These are phyloP conservation scores for Trichoderma atrobrunneum DNA, from an alignment of 2,329 filamentous ascomycete genomes.

Conservation along the genomic window DNA sequence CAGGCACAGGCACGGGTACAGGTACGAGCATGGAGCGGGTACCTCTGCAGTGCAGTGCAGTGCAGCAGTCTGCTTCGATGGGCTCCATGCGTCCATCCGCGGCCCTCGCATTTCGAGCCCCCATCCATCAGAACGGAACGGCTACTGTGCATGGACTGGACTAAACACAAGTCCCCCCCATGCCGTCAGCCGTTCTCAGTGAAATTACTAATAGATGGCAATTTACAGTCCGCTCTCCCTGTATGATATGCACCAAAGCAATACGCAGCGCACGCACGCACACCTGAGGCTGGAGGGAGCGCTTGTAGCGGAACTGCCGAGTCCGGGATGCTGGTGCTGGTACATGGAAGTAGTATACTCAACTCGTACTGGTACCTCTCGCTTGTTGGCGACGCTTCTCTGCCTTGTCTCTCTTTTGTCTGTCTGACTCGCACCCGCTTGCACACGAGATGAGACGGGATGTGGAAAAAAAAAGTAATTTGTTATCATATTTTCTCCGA, in stretches of 20 bases:
- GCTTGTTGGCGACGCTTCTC: background rate
- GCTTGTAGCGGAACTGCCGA: constrained; percentile 5
- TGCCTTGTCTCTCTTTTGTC: background rate
- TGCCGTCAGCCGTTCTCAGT: background rate
- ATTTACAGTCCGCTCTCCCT: background rate
- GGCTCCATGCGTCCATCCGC: background rate
- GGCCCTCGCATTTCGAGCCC: too few species aligned
- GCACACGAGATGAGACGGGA: constrained; percentile 1
- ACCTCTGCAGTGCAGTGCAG: background rate
- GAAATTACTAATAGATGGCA: background rate
- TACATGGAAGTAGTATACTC: background rate
- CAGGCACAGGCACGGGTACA: background rate
- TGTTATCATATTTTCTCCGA: constrained; percentile 2
- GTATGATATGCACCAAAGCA: background rate
- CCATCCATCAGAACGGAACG: background rate
- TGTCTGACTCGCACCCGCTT: background rate
- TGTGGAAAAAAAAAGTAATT: background rate
- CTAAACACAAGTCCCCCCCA: background rate
- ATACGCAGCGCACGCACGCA: background rate
- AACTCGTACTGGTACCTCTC: background rate
- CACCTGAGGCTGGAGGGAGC: background rate
- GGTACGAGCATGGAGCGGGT: background rate
- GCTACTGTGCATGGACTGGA: background rate
- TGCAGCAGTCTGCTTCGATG: background rate
- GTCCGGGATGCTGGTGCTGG: background rate